Evolutionary conservation across 1,139 yeast species (phyloP), one percentile per base, ranked within the genome.

Genomic region (Diutina neorugosa): DNA sequence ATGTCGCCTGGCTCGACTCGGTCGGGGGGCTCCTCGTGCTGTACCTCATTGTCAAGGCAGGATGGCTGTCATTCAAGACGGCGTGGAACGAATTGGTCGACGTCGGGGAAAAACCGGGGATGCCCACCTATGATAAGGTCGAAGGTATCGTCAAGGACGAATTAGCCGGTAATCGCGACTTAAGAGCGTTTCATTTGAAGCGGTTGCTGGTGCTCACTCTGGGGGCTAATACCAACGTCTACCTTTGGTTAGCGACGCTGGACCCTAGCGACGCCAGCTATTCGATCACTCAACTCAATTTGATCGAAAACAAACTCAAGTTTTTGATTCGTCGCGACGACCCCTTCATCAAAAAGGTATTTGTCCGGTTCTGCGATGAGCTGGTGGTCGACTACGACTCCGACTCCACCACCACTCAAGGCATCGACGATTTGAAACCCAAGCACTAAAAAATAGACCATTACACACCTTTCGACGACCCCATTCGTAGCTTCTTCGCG

Each of bases 11-110:
- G 85, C 71, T 93, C 54, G 98, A 93, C 65, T 84, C 97, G 2
- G 76, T 89, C 53, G 98, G 98, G 55, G 98, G 98, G 0, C 67
- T 91, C 31, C 65, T 89, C 7, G 98, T 93, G 7, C 88, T 97
- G 0, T 74, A 77, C 2, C 73, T 93, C 59, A 86, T 93, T 57
- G 81, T 90, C 57, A 82, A 78, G 58, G 97, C 97, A 4, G 98
- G 98, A 23, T 78, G 81, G 69, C 78, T 78, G 9, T 89, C 96
- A 42, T 80, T 86, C 61, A 73, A 74, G 57, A 75, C 77, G 41
- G 82, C 98, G 0, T 77, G 85, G 61, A 73, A 76, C 56, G 98
- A 93, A 64, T 71, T 93, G 54, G 76, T 88, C 27, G 98, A 90
- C 62, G 62, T 73, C 47, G 78, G 78, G 37, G 76, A 70, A 55